Conservation (phyloP, 805 yeast species). For the Priceomyces carsonii region DNA sequence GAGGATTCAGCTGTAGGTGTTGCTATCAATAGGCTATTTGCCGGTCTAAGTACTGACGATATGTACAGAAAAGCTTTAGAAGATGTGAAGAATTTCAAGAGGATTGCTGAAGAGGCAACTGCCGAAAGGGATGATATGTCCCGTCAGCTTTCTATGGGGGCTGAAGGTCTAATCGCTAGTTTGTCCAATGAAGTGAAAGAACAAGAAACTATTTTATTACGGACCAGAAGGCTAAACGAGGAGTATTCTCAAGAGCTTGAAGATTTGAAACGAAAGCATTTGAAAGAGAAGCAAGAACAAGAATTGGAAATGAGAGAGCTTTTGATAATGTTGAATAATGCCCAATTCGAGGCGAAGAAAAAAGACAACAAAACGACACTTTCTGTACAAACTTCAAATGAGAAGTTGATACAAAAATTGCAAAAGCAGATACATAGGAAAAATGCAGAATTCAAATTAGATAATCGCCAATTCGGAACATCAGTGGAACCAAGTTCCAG, state of each 20-base stretch:
- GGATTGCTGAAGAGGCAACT: conserved; percentile 53
- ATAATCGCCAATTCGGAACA: conserved; percentile 47
- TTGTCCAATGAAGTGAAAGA: conserved; percentile 64
- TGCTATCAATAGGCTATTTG: conserved; percentile 70
- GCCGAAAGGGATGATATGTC: conserved; percentile 65
- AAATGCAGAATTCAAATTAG: conserved; percentile 48
- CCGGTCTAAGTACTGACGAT: conserved; percentile 81
- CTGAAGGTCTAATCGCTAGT: conserved; percentile 67
- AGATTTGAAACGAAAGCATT: conserved; percentile 57
- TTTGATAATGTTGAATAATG: conserved; percentile 59
- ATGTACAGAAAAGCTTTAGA: conserved; percentile 69
- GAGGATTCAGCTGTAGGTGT: conserved; percentile 60
- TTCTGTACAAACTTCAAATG: conserved; percentile 33
- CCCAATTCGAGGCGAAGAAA: conserved; percentile 34
- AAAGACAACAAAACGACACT: conserved; percentile 34
- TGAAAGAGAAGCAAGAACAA: conserved; percentile 71
- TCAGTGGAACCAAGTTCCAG: conserved; percentile 76
- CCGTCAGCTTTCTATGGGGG: conserved; percentile 69
- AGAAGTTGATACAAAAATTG: conserved; percentile 39
- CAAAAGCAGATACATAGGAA: conserved; percentile 48
- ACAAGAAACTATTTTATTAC: conserved; percentile 55
- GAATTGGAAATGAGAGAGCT: conserved; percentile 77
- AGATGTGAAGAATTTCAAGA: conserved; percentile 54
- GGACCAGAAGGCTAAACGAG: conserved; percentile 62
- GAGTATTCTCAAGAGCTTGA: conserved; percentile 62